Base-by-base conservation (phyloP, 2,329 filamentous ascomycete genomes). In the Chaetomiaceae sp. region DNA sequence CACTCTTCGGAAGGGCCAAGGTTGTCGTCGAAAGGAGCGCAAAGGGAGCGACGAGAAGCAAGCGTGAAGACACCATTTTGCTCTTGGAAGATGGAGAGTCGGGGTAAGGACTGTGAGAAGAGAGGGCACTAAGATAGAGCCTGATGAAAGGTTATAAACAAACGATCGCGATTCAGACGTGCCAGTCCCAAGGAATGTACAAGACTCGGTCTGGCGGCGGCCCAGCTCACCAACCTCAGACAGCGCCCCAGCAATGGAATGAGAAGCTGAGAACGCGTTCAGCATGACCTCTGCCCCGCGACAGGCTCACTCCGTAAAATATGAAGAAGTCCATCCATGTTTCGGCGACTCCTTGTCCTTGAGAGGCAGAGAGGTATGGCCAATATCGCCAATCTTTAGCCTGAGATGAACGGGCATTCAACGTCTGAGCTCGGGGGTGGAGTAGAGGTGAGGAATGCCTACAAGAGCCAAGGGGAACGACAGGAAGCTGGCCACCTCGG, bases 161-260 rank as follows among this genome's bases (percentile, higher is more conserved):
- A 34, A 8, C 46, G n/a, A 43, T 34, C 53, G 33, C 38, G 8
- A 11, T 38, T 27, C 41, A 40, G n/a, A 36, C 41, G 42, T 25
- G 43, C 54, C 53, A 44, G 38, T 16, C 20, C n/a, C 38, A 58
- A 58, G 49, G 59, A 63, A 61, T 62, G 59, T 54, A 52, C 21
- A 18, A 38, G 41, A 52, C 36, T 48, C 16, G 21, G 47, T 42
- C 37, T 29, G 45, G 48, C 34, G 57, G 53, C 46, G 54, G 56
- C 30, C 55, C 59, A 57, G 59, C 58, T 57, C 58, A 55, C 56
- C 58, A 53, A 53, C 50, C 44, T 56, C 48, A 60, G 55, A 60
- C 54, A 53, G 45, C 48, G 49, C 55, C 55, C 46, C 51, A 52
- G 41, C 38, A 45, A 56, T 32, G 41, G 58, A 61, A 61, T 62